Evolutionary conservation across 1,284 basidiomycete genomes (phyloP).

Genomic region (Ceraceosorus bombacis): DNA sequence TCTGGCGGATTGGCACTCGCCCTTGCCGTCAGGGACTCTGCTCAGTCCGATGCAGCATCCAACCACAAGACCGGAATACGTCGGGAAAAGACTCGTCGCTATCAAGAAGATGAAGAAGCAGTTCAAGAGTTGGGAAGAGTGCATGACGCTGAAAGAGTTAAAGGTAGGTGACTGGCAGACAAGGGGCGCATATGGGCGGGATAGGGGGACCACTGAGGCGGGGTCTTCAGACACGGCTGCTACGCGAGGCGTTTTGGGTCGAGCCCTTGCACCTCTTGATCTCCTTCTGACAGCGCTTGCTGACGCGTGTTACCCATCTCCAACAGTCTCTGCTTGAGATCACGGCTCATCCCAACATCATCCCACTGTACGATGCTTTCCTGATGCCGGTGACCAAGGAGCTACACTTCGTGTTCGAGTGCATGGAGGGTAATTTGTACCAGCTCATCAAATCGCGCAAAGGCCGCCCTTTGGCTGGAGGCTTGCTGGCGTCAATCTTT

Average conservation of each 20-base stretch:
- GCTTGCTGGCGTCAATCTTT: slow-evolving; percentile 89
- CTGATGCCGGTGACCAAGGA: slow-evolving; percentile 85
- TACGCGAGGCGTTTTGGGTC: background rate
- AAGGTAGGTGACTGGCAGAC: slow-evolving; percentile 58
- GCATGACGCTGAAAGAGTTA: slow-evolving; percentile 87
- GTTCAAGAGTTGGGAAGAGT: slow-evolving; percentile 96
- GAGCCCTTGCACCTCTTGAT: background rate
- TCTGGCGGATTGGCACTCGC: slow-evolving; percentile 98
- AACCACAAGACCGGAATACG: slow-evolving; percentile 80
- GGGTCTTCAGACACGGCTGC: background rate
- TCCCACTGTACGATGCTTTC: slow-evolving; percentile 98
- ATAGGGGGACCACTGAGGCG: background rate
- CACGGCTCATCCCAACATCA: slow-evolving; percentile 91
- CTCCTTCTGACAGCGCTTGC: background rate
- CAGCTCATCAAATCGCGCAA: slow-evolving; percentile 96
- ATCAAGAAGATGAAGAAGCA: slow-evolving; percentile 97
- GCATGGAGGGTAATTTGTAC: slow-evolving; percentile 99
- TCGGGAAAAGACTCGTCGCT: slow-evolving; percentile 87
- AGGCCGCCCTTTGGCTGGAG: slow-evolving; percentile 84
- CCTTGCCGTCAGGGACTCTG: slow-evolving; percentile 54
- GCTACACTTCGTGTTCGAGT: slow-evolving; percentile 98
- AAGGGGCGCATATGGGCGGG: background rate
- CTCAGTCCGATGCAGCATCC: slow-evolving; percentile 50
- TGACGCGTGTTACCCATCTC: background rate
- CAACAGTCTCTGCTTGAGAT: slow-evolving; percentile 84